Evolutionary conservation across 2,329 filamentous ascomycete species (phyloP).

Genomic region (Colletotrichum theobromicola): DNA sequence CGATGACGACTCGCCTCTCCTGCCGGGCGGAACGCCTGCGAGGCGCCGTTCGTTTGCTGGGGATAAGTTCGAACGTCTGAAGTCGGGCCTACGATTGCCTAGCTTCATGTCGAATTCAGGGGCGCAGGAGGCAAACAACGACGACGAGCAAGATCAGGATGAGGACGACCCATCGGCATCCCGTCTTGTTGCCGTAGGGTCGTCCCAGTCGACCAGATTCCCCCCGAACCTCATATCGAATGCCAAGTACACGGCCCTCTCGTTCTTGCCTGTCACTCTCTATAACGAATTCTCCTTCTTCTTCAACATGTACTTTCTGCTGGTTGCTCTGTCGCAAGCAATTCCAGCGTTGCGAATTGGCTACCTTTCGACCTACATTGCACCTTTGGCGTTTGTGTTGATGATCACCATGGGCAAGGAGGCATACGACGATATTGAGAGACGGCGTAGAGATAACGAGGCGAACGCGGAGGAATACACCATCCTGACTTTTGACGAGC

Average conservation of each 20-base stretch:
- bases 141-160: constrained; percentile 53
- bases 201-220: constrained; percentile 75
- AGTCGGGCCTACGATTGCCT: constrained; percentile 66
- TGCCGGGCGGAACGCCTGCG: constrained; percentile 50
- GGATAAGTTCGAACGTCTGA: constrained; percentile 47
- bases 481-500: constrained; percentile 74
- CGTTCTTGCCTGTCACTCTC: constrained; percentile 89
- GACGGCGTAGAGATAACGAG: constrained; percentile 86
- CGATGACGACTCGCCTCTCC: constrained; percentile 77
- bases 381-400: constrained; percentile 89
- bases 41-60: constrained; percentile 42
- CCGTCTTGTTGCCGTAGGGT: constrained; percentile 77
- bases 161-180: constrained; percentile 73
- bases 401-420: constrained; percentile 94
- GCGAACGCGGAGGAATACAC: constrained; percentile 92
- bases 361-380: constrained; percentile 93
- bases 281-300: constrained; percentile 99
- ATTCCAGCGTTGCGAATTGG: constrained; percentile 90
- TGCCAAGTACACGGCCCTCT: constrained; percentile 95
- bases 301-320: constrained; percentile 98
- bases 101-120: constrained; percentile 64
- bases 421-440: constrained; percentile 88
- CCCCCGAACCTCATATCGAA: constrained; percentile 94
- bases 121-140: constrained; percentile 34
- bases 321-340: constrained; percentile 92